A percentile compares a stretch with the other conserved stretches of the same genome.
phyloP scores from a whole-genome alignment of 352 stramenopile species.

The Globisporangium nodosum region DNA sequence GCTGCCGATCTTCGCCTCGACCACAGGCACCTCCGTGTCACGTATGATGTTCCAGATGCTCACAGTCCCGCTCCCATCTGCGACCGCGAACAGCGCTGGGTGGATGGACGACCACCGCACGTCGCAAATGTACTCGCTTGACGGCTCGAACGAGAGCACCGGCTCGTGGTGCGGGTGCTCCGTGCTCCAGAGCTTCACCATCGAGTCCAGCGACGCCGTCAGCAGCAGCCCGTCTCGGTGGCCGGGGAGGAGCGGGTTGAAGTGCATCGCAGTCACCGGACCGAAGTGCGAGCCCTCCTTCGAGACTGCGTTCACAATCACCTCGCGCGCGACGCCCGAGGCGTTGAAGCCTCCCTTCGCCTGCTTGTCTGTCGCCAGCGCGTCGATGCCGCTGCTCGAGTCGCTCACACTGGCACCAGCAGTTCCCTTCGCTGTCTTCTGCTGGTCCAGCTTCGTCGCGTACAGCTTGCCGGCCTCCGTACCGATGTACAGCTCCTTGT shows the following conservation, averaged over 20 bases:
- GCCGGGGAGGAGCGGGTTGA: slow-evolving; percentile 64
- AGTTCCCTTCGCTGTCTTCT: slow-evolving; percentile 55
- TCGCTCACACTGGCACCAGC: slow-evolving; percentile 9
- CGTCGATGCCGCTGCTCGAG: slow-evolving; percentile 9
- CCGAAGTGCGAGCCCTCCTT: slow-evolving; percentile 76
- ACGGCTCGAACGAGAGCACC: slow-evolving; percentile 80
- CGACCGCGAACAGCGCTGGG: slow-evolving; percentile 77
- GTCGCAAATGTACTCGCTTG: slow-evolving; percentile 87
- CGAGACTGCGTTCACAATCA: slow-evolving; percentile 62
- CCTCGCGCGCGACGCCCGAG: slow-evolving; percentile 35
- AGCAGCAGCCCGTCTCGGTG: slow-evolving; percentile 77
- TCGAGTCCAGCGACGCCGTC: slow-evolving; percentile 83
- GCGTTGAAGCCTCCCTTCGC: slow-evolving; percentile 18
- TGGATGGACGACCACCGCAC: slow-evolving; percentile 80
- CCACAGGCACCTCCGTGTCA: slow-evolving; percentile 69
- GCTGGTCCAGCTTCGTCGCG: slow-evolving; percentile 63
- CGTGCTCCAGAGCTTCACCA: slow-evolving; percentile 83
- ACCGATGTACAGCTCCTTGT: slow-evolving; percentile 79
- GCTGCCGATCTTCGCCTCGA: slow-evolving; percentile 60
- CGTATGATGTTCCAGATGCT: slow-evolving; percentile 85
- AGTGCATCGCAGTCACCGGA: slow-evolving; percentile 80
- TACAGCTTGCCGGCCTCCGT: slow-evolving; percentile 81
- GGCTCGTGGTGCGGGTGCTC: slow-evolving; percentile 65
- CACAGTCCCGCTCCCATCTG: slow-evolving; percentile 61
- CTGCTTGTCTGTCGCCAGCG: slow-evolving; percentile 31